phyloP scores from a whole-genome alignment of 208 protist genomes.

The Leishmania major region DNA sequence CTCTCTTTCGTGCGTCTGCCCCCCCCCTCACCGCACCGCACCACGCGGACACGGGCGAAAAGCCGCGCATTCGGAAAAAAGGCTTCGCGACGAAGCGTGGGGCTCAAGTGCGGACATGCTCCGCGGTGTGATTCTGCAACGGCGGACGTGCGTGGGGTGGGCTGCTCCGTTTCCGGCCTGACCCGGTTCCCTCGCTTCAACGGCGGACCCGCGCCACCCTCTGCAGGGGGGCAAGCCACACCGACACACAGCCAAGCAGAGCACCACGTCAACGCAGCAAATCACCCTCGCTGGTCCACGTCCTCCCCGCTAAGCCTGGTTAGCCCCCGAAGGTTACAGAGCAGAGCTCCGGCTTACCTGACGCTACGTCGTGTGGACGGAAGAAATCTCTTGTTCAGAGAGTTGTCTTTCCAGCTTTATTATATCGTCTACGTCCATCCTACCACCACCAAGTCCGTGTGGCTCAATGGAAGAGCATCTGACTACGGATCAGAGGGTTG shows the following conservation, averaged over 20 bases:
- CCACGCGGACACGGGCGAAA: background rate
- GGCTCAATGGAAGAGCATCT: conserved; percentile 91
- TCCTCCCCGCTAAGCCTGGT: conserved; percentile 38
- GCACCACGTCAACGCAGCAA: conserved; percentile 88
- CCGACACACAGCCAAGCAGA: conserved; percentile 89
- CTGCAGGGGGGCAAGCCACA: conserved; percentile 47
- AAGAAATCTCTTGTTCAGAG: background rate
- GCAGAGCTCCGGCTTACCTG: conserved; percentile 58
- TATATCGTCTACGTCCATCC: fast-evolving
- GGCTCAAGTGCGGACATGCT: conserved; percentile 76
- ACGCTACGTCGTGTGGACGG: background rate
- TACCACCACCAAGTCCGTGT: conserved; percentile 44
- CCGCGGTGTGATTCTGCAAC: conserved; percentile 88
- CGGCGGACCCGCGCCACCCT: conserved; percentile 44
- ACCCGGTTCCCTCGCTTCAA: conserved; percentile 80
- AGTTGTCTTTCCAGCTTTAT: background rate
- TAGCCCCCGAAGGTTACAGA: conserved; percentile 86
- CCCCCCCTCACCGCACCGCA: no score
- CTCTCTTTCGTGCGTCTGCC: background rate
- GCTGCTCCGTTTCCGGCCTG: conserved; percentile 90
- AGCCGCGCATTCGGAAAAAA: conserved; percentile 30
- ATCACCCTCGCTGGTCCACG: conserved; percentile 73
- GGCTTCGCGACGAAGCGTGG: conserved; percentile 54
- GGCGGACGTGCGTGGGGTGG: conserved; percentile 82
- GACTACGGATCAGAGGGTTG: conserved; percentile 91